Conservation (phyloP, 1,284 basidiomycete species). For the Sparassis latifolia region DNA sequence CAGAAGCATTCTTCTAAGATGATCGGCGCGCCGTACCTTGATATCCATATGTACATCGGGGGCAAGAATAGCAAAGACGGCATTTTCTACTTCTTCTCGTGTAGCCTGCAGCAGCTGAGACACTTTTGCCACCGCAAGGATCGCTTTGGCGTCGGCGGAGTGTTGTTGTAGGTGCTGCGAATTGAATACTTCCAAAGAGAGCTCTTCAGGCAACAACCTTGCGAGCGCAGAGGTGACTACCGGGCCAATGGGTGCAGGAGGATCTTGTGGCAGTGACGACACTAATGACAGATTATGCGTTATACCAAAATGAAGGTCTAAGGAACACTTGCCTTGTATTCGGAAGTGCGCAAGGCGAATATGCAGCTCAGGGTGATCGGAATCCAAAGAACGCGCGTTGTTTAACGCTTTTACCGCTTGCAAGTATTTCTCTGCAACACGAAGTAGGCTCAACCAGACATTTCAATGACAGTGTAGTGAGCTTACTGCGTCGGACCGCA, state of each 20-base stretch:
- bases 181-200: slow-evolving; percentile 63
- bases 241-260: slow-evolving; percentile 37
- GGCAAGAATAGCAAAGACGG: slow-evolving; percentile 46
- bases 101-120: slow-evolving; percentile 40
- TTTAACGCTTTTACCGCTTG: slow-evolving; percentile 73
- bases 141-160: slow-evolving; percentile 40
- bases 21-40: slow-evolving; percentile 34
- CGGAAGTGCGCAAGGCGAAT: slow-evolving; percentile 62
- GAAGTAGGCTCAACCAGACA: too few species aligned
- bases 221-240: slow-evolving; percentile 41
- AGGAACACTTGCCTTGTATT: slow-evolving; percentile 36
- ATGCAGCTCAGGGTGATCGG: slow-evolving; percentile 65
- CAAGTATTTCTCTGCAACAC: slow-evolving; percentile 64
- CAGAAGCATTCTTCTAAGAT: too few species aligned
- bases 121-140: slow-evolving; percentile 59
- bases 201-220: slow-evolving; percentile 48
- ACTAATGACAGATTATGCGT: slow-evolving; percentile 24
- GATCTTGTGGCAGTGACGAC: slow-evolving; percentile 32
- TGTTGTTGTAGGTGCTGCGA: slow-evolving; percentile 69
- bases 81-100: slow-evolving; percentile 50
- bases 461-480: not conserved
- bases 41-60: slow-evolving; percentile 41
- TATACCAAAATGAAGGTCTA: slow-evolving; percentile 1
- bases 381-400: slow-evolving; percentile 49
- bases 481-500: slow-evolving; percentile 68